Base-by-base conservation (phyloP, 2,329 filamentous ascomycete species). In the Fusarium protoensiforme region DNA sequence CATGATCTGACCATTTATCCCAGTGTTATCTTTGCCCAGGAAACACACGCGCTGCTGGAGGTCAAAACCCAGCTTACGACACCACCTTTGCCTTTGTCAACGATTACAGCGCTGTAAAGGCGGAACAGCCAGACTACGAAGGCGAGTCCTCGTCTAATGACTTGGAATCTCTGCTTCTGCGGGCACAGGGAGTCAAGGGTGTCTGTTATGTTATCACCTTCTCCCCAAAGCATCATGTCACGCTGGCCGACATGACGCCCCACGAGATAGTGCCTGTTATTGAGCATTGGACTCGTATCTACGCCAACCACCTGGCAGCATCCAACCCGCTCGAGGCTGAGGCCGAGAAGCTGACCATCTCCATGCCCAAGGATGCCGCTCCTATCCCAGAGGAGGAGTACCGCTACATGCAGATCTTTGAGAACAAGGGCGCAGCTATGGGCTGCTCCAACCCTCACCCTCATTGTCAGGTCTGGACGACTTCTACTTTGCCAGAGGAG, bases 131-230 rank as follows among this genome's bases (percentile, higher is more conserved):
- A 33, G 91, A 94, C 56, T 99, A 98, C 83, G 80, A 82, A 38
- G 82, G 83, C 3, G 80, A 84, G 5, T 62, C 78, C 11, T 83
- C 81, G 6, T 81, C 81, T 27, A 80, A 88, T 75, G 93, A 92
- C 77, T 86, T 95, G 36, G 91, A 94, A 59, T 92, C 92, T 9
- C 86, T 92, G 33, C 90, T 99, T 41, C 90, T 99, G 39, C 91
- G 91, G 77, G 96, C 94, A 27, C 91, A 97, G 80, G 88, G 94
- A 10, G 95, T 97, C 65, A 98, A 94, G 59, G 96, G 96, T 72
- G 96, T 96, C 85, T 99, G 96, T 86, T 98, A 97, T 83, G 96
- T 99, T 64, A 89, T 99, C 62, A 98, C 95, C 65, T 99, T 99
- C 84, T 96, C 95, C 9, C 91, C 94, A 4, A 91, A 92, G 73